A percentile compares a stretch with the other conserved stretches of the same genome.
These are phyloP conservation scores for Dendrocalamus latiflorus DNA, from an alignment of 202 grass and related monocot genomes.

Conservation along the genomic window DNA sequence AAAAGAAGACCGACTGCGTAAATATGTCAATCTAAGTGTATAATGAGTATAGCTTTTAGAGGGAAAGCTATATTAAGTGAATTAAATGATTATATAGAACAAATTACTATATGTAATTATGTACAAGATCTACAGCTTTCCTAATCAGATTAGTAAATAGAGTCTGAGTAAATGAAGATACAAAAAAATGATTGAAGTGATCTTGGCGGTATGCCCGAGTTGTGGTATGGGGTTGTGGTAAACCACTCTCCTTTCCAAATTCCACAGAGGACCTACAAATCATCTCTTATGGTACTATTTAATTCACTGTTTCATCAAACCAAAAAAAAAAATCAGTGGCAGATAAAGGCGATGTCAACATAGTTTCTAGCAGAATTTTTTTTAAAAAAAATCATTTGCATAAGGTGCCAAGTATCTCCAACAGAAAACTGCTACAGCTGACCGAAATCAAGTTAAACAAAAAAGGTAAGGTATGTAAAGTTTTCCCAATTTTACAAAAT, in stretches of 20 bases:
- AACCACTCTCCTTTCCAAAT: too few species aligned
- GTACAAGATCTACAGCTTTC: neutral
- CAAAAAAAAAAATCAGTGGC: neutral
- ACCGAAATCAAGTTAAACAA: constrained; percentile 4
- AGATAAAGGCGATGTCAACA: neutral
- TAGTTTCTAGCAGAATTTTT: neutral
- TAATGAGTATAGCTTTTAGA: neutral
- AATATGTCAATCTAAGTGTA: neutral
- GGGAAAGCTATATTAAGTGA: neutral
- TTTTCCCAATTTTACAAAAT: too few species aligned
- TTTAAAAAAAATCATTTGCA: neutral
- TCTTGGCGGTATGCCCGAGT: neutral
- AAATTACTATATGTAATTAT: neutral
- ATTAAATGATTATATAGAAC: neutral
- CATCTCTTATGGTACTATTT: neutral
- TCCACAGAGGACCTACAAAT: too few species aligned
- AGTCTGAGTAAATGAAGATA: neutral
- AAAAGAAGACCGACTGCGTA: neutral
- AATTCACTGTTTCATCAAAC: neutral
- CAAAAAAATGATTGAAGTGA: neutral
- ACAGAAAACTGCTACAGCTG: neutral
- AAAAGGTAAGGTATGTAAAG: neutral
- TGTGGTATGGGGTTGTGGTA: too few species aligned
- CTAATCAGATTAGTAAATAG: neutral
- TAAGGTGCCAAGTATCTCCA: neutral